phyloP scores from a whole-genome alignment of 352 stramenopile species.

The Chrysophaeum taylorii region DNA sequence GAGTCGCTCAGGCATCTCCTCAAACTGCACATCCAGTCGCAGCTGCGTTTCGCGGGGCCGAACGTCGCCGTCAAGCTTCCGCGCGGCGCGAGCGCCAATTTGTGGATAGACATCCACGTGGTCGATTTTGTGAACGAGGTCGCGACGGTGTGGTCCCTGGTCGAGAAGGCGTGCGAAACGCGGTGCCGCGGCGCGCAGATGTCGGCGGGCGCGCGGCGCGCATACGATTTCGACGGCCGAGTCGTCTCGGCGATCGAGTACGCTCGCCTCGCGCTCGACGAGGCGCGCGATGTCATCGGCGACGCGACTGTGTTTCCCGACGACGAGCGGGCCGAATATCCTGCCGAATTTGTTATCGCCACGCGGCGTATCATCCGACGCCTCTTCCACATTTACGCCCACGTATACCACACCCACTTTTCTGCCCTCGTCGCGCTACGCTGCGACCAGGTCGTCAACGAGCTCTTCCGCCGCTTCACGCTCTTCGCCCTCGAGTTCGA shows the following conservation, averaged over 20 bases:
- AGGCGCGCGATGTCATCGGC: background rate
- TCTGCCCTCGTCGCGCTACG: background rate
- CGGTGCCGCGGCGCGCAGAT: background rate
- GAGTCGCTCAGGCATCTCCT: too few relatives aligned
- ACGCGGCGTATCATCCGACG: background rate
- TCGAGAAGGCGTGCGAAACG: background rate
- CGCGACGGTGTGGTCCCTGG: background rate
- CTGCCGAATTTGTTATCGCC: background rate
- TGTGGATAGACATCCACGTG: constrained; percentile 8
- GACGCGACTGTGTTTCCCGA: background rate
- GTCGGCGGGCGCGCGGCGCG: background rate
- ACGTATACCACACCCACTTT: constrained; percentile 8
- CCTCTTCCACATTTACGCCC: background rate
- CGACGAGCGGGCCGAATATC: background rate
- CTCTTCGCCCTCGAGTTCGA: background rate
- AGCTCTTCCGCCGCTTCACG: constrained; percentile 1
- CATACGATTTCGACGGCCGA: background rate
- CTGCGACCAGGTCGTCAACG: background rate
- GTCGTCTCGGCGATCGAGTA: background rate
- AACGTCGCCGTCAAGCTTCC: too few relatives aligned
- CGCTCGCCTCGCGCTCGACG: background rate
- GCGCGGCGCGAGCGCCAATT: too few relatives aligned
- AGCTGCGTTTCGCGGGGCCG: too few relatives aligned
- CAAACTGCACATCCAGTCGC: too few relatives aligned
- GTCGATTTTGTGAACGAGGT: background rate